Evolutionary conservation across 805 yeast species (phyloP).

Genomic region (Kazachstania martiniae): DNA sequence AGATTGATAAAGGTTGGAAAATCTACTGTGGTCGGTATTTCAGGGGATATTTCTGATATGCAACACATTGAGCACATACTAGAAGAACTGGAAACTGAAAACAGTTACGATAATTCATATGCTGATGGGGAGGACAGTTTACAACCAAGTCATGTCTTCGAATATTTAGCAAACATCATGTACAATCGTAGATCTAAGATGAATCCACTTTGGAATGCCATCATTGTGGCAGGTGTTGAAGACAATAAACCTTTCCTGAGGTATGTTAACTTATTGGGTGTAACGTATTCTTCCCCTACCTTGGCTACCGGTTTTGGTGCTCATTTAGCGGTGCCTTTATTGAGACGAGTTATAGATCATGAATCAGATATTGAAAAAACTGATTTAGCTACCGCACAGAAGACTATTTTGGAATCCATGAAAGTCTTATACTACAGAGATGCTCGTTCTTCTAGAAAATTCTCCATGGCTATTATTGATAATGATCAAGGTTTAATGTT

Average conservation of each 20-base stretch:
- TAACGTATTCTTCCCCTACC: slow-evolving; percentile 76
- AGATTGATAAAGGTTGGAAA: slow-evolving; percentile 77
- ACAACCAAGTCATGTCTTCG: slow-evolving; percentile 81
- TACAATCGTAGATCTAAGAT: slow-evolving; percentile 83
- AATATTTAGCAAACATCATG: slow-evolving; percentile 73
- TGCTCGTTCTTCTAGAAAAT: slow-evolving; percentile 85
- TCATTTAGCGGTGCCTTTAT: slow-evolving; percentile 83
- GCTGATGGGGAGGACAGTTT: slow-evolving; percentile 44
- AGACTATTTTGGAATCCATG: slow-evolving; percentile 77
- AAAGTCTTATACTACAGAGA: slow-evolving; percentile 92
- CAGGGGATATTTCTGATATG: slow-evolving; percentile 92
- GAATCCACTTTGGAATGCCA: slow-evolving; percentile 95
- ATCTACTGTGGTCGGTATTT: slow-evolving; percentile 80
- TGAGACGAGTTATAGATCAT: slow-evolving; percentile 71
- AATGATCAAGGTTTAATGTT: slow-evolving; percentile 50
- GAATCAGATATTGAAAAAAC: slow-evolving; percentile 68
- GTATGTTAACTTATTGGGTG: slow-evolving; percentile 87
- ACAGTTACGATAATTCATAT: slow-evolving; percentile 53
- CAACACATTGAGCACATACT: slow-evolving; percentile 69
- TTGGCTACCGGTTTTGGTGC: slow-evolving; percentile 96
- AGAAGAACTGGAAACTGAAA: slow-evolving; percentile 70
- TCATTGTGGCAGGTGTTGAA: slow-evolving; percentile 82
- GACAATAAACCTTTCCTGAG: slow-evolving; percentile 56
- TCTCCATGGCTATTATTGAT: slow-evolving; percentile 66
- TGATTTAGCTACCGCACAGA: slow-evolving; percentile 63